Conservation (phyloP, 2,329 filamentous ascomycete species). For the Dactylellina sp. region DNA sequence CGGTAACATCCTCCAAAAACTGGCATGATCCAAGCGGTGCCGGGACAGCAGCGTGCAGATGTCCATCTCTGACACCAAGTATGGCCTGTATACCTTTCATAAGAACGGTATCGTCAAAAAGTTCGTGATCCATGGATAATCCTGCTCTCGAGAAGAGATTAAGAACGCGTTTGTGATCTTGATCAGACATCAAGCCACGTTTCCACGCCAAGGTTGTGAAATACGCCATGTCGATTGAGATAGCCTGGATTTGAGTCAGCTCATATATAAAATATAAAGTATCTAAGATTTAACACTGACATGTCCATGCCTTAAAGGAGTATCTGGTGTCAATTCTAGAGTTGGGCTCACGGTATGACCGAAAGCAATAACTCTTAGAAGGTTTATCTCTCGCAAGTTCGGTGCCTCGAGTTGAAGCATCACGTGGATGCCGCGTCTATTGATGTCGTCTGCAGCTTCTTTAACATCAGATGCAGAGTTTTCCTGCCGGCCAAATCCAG, state of each 20-base stretch:
- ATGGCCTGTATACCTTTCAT: slow-evolving; percentile 76
- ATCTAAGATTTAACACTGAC: background rate
- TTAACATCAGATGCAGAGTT: slow-evolving; percentile 70
- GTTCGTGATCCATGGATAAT: slow-evolving; percentile 76
- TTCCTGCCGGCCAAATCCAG: slow-evolving; percentile 74
- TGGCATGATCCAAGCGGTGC: slow-evolving; percentile 74
- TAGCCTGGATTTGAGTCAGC: slow-evolving; percentile 65
- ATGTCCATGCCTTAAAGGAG: slow-evolving; percentile 77
- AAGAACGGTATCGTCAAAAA: slow-evolving; percentile 75
- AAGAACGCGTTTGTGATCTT: slow-evolving; percentile 73
- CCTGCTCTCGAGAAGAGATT: slow-evolving; percentile 77
- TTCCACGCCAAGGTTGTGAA: slow-evolving; percentile 75
- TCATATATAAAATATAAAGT: background rate
- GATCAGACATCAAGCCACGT: slow-evolving; percentile 72
- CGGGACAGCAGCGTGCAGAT: slow-evolving; percentile 76
- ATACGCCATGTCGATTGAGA: slow-evolving; percentile 81
- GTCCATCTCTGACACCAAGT: slow-evolving; percentile 76
- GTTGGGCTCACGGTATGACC: slow-evolving; percentile 80
- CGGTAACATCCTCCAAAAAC: slow-evolving; percentile 76
- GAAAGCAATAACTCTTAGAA: slow-evolving; percentile 79
- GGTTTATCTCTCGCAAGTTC: slow-evolving; percentile 78
- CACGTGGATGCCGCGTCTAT: slow-evolving; percentile 76
- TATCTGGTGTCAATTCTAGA: slow-evolving; percentile 76
- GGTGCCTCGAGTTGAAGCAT: slow-evolving; percentile 80
- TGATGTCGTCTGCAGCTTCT: slow-evolving; percentile 74